Conservation (phyloP, 306 rosid species). For the Astragalus glycyphyllos region DNA sequence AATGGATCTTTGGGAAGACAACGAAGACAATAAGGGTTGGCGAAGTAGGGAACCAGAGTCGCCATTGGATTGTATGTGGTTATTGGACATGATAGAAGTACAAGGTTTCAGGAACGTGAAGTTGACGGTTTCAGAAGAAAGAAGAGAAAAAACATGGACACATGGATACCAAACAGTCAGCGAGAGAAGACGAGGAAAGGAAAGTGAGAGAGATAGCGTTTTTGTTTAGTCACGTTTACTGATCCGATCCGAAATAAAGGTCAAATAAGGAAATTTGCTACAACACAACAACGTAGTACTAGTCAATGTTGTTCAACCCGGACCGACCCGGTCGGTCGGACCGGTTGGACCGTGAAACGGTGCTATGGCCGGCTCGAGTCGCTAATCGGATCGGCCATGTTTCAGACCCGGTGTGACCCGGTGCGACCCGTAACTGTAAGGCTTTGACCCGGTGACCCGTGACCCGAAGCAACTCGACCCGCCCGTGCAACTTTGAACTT, state of each 20-base stretch:
- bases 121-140: not conserved
- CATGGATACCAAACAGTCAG: not conserved
- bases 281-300: not conserved
- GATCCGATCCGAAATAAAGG: not conserved
- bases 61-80: constrained; percentile 24
- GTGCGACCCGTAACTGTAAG: too few relatives aligned
- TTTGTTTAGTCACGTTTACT: not conserved
- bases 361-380: too few relatives aligned
- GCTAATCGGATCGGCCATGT: too few relatives aligned
- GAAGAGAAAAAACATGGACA: not conserved
- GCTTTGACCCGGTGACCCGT: too few relatives aligned
- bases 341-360: too few relatives aligned
- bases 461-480: too few relatives aligned
- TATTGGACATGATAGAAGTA: constrained; percentile 37
- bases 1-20: constrained; percentile 48
- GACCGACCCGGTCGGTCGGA: too few relatives aligned
- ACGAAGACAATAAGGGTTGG: constrained; percentile 50
- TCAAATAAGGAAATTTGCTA: constrained; percentile 9
- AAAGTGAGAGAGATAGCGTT: not conserved
- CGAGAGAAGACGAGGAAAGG: not conserved
- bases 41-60: constrained; percentile 54
- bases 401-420: too few relatives aligned
- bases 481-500: too few relatives aligned
- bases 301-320: too few relatives aligned
- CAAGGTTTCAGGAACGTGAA: not conserved